Base-by-base conservation (phyloP, 768 basidiomycete genomes). In the Megacollybia marginata region DNA sequence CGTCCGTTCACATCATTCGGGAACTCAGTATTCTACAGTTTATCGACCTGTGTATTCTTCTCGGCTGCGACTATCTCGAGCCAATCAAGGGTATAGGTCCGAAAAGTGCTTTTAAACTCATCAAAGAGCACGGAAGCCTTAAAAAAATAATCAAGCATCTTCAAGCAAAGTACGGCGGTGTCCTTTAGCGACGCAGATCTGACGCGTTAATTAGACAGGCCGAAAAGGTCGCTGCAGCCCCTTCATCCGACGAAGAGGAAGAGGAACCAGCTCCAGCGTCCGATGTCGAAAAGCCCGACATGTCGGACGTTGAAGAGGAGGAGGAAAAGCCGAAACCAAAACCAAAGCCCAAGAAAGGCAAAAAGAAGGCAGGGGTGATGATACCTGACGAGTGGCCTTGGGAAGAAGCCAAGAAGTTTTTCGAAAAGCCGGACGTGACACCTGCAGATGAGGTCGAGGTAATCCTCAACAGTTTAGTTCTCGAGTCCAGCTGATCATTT, bases 61-160 rank as follows among this genome's bases (percentile, higher is more conserved):
- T 98, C 35, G 96, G 96, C 5, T 99, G 96, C 52, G 96, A 99
- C 62, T 99, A 99, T 67, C 83, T 99, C 51, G 96, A 99, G 64
- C 96, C 96, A n/a, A 92, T 96, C 63, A 94, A 84, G 65, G 96
- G 96, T 2, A 71, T 99, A 40, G 96, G 96, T 23, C 94, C 96
- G 12, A 96, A 97, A 64, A 92, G 85, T 12, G 96, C 95, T 3
- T 71, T 96, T 46, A 99, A 98, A 67, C 78, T 97, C 32, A 76
- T 98, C 42, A 74, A 88, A 54, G 95, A 99, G 60, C 70, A 89
- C 51, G 83, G 83, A 9, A 73, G 75, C 9, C 74, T 99, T 16
- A 79, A 74, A 42, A 76, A 72, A 2, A 85, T 96, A 34, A 70
- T 96, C 33, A 78, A 83, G 50, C 83, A 91, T 59, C 71, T 96